These are phyloP conservation scores for Cercospora beticola DNA, from an alignment of 2,329 filamentous ascomycete species.

Conservation along the genomic window DNA sequence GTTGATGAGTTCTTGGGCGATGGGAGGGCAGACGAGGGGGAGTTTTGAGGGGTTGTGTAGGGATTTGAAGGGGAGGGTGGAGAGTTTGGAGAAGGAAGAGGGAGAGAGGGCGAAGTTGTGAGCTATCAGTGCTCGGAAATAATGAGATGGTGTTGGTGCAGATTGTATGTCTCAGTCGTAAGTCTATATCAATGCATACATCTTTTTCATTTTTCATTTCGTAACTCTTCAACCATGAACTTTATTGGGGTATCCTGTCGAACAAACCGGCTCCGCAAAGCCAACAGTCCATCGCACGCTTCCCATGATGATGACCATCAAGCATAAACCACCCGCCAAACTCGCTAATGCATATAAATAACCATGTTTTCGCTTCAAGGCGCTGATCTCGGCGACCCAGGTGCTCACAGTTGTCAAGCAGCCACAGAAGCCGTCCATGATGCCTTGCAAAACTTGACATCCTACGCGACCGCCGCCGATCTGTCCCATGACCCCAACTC, in stretches of 20 bases:
- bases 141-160: not conserved
- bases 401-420: slow-evolving; percentile 51
- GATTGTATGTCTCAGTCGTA: not conserved
- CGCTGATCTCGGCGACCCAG: slow-evolving; percentile 48
- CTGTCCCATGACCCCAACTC: slow-evolving; percentile 37
- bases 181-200: not conserved
- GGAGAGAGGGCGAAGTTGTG: not conserved
- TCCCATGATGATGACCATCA: slow-evolving; percentile 72
- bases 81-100: slow-evolving; percentile 7
- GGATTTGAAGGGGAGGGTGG: slow-evolving; percentile 24
- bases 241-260: slow-evolving; percentile 36
- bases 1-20: slow-evolving; percentile 14
- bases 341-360: slow-evolving; percentile 69
- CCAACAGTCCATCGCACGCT: slow-evolving; percentile 67
- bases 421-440: slow-evolving; percentile 52
- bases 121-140: not conserved
- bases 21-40: slow-evolving; percentile 6
- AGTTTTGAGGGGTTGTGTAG: slow-evolving; percentile 24
- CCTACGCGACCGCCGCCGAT: slow-evolving; percentile 43
- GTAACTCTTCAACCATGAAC: slow-evolving; percentile 26
- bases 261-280: slow-evolving; percentile 41
- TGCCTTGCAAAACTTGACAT: slow-evolving; percentile 50
- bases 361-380: slow-evolving; percentile 50
- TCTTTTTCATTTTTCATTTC: too few species aligned
- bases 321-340: slow-evolving; percentile 56